phyloP scores from a whole-genome alignment of 129 eudicot genomes.

The Cynara cardunculus region DNA sequence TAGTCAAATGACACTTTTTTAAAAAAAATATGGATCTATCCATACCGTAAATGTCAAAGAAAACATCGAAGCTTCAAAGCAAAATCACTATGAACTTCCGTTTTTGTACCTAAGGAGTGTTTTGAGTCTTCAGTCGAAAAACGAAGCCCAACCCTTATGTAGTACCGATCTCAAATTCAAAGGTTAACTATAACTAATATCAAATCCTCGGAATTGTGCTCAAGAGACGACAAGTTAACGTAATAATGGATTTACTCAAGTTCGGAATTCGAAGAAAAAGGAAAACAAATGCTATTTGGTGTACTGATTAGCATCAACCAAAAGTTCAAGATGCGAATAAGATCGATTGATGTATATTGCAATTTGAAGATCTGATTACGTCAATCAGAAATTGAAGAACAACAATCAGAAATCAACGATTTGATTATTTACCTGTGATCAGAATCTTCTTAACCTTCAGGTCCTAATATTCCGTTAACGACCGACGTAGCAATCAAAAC shows the following conservation, averaged over 20 bases:
- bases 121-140: too few species aligned
- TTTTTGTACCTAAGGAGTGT: too few species aligned
- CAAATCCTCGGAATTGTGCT: background rate
- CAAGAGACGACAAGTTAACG: background rate
- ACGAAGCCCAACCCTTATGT: too few species aligned
- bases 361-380: background rate
- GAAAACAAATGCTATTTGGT: slow-evolving; percentile 1
- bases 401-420: slow-evolving; percentile 9
- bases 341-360: background rate
- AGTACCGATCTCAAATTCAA: too few species aligned
- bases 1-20: too few species aligned
- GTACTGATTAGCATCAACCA: background rate
- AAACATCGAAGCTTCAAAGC: too few species aligned
- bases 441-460: slow-evolving; percentile 37
- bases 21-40: too few species aligned
- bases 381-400: background rate
- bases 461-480: slow-evolving; percentile 83
- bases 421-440: background rate
- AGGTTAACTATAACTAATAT: too few species aligned
- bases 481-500: slow-evolving; percentile 63
- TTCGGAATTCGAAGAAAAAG: background rate
- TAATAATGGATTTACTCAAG: background rate
- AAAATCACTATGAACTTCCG: too few species aligned
- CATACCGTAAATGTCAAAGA: too few species aligned
- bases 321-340: background rate